phyloP scores from a whole-genome alignment of 306 rosid species.

The Fragaria ananassa region DNA sequence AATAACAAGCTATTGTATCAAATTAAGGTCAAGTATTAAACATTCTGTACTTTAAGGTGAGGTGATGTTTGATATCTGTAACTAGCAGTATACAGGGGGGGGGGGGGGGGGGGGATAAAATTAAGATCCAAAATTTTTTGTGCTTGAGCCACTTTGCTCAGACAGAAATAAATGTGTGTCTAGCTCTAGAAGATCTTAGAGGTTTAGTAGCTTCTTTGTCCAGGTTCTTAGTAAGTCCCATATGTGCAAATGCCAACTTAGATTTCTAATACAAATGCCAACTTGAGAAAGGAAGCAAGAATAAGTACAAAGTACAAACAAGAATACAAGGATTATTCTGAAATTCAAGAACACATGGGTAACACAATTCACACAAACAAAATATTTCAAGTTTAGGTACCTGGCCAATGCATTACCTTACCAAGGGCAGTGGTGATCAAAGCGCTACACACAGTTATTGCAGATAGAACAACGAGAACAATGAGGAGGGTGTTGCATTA shows the following conservation, averaged over 20 bases:
- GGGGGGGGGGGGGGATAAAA: too few relatives aligned
- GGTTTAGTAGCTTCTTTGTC: background rate
- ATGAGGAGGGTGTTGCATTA: constrained; percentile 91
- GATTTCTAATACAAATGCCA: constrained; percentile 7
- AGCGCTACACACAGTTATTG: constrained; percentile 91
- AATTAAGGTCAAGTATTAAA: background rate
- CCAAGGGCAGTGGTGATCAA: constrained; percentile 99
- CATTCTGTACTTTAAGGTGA: background rate
- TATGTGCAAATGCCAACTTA: background rate
- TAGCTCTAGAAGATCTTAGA: background rate
- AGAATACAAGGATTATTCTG: background rate
- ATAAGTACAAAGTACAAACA: constrained; percentile 14
- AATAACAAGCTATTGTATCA: background rate
- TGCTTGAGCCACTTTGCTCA: background rate
- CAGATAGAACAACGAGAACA: constrained; percentile 96
- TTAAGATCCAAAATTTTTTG: background rate
- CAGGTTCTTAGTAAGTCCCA: background rate
- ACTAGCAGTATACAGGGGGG: background rate
- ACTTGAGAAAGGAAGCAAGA: constrained; percentile 18
- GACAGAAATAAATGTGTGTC: background rate
- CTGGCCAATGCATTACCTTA: constrained; percentile 95
- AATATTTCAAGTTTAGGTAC: constrained; percentile 34
- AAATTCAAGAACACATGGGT: background rate
- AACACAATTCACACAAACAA: constrained; percentile 6
- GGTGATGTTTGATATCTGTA: background rate